phyloP scores from a whole-genome alignment of 257 asterid species.

The Eucommia ulmoides region DNA sequence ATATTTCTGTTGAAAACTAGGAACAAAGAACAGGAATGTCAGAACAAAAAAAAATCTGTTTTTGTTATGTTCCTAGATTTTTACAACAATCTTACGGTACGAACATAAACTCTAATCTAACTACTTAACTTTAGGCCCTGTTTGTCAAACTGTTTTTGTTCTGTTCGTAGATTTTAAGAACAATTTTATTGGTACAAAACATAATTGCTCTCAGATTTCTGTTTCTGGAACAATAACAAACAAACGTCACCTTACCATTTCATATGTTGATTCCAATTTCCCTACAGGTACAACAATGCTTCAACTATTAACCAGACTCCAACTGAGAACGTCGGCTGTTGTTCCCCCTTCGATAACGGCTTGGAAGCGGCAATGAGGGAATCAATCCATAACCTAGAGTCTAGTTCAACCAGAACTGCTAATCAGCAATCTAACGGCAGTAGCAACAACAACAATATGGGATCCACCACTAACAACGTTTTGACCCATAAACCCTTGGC shows the following conservation, averaged over 20 bases:
- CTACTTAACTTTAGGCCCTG: too few relatives aligned
- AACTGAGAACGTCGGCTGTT: constrained; percentile 34
- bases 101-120: too few relatives aligned
- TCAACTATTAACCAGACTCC: constrained; percentile 26
- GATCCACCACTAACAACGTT: constrained; percentile 36
- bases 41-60: too few relatives aligned
- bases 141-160: too few relatives aligned
- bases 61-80: too few relatives aligned
- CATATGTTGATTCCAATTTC: background rate
- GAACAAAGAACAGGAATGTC: background rate
- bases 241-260: background rate
- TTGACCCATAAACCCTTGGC: constrained; percentile 9
- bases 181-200: too few relatives aligned
- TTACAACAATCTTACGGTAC: too few relatives aligned
- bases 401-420: constrained; percentile 27
- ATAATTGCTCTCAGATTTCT: background rate
- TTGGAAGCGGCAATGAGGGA: constrained; percentile 30
- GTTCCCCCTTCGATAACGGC: constrained; percentile 28
- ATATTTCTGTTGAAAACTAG: too few relatives aligned
- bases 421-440: constrained; percentile 35
- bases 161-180: too few relatives aligned
- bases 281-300: constrained; percentile 29
- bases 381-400: constrained; percentile 19
- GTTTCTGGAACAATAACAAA: background rate
- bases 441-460: constrained; percentile 42